A percentile compares a stretch with the other conserved stretches of the same genome.
These are phyloP conservation scores for Boletus patriciae DNA, from an alignment of 768 basidiomycete genomes.

Conservation along the genomic window DNA sequence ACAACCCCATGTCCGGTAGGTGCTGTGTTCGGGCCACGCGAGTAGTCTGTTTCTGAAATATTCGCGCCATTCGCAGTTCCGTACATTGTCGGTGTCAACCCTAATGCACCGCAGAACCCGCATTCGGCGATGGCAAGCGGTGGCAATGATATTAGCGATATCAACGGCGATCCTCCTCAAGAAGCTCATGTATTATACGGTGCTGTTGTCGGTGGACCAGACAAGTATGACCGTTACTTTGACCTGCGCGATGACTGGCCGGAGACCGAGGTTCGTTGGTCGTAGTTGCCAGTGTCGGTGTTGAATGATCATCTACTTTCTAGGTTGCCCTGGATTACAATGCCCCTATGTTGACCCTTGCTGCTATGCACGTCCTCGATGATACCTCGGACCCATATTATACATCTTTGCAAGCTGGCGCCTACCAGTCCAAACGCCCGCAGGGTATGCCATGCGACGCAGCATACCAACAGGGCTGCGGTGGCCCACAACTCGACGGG, in stretches of 20 bases:
- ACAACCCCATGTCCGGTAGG: constrained; percentile 86
- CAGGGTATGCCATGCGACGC: constrained; percentile 76
- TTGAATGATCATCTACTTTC: constrained; percentile 14
- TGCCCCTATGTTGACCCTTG: constrained; percentile 84
- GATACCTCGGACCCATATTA: constrained; percentile 75
- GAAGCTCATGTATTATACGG: constrained; percentile 84
- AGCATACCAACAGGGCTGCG: constrained; percentile 57
- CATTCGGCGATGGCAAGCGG: constrained; percentile 90
- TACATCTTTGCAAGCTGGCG: constrained; percentile 65
- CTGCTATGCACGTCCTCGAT: constrained; percentile 73
- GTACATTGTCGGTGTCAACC: constrained; percentile 87
- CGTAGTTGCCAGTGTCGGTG: neutral
- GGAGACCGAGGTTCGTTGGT: constrained; percentile 66
- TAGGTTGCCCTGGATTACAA: constrained; percentile 86
- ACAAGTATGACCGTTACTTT: constrained; percentile 70
- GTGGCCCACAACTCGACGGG: constrained; percentile 52
- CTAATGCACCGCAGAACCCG: constrained; percentile 88
- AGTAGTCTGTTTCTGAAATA: neutral
- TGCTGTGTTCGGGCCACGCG: neutral
- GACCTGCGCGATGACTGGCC: constrained; percentile 90
- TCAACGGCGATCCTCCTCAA: constrained; percentile 68
- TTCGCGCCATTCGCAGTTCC: constrained; percentile 6
- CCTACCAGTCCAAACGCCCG: constrained; percentile 61
- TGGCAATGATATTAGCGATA: constrained; percentile 63
- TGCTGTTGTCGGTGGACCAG: constrained; percentile 86